phyloP scores from a whole-genome alignment of 306 rosid genomes.

The Sicyos edulis region DNA sequence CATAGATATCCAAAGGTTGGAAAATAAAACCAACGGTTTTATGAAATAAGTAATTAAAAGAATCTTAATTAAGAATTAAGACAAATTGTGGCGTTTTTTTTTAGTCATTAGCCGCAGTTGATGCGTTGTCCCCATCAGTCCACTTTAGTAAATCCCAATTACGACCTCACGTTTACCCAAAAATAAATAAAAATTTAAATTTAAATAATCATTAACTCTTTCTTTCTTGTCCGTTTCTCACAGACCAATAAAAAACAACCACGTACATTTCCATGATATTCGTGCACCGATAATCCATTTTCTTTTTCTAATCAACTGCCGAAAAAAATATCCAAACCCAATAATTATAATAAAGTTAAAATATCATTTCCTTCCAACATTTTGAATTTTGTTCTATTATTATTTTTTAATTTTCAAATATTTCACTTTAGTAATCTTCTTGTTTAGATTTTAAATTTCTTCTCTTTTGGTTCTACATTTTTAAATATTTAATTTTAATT shows the following conservation, averaged over 20 bases:
- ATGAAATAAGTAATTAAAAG: neutral
- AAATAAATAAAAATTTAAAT: neutral
- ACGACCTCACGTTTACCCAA: constrained; percentile 20
- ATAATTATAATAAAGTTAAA: neutral
- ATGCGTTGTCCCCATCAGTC: constrained; percentile 21
- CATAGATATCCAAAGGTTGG: too few relatives aligned
- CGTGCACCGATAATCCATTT: constrained; percentile 1
- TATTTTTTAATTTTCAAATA: too few relatives aligned
- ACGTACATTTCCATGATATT: constrained; percentile 1
- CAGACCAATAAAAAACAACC: constrained; percentile 14
- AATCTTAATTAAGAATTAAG: neutral
- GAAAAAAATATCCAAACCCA: neutral
- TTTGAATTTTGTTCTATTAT: too few relatives aligned
- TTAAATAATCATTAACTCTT: neutral
- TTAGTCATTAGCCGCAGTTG: constrained; percentile 7
- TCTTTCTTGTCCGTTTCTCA: constrained; percentile 13
- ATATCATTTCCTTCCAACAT: too few relatives aligned
- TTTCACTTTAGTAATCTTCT: too few relatives aligned
- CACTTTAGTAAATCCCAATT: constrained; percentile 22
- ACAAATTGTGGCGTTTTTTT: neutral
- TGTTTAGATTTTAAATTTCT: too few relatives aligned
- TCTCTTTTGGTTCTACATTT: too few relatives aligned
- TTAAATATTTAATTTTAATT: too few relatives aligned
- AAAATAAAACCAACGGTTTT: neutral
- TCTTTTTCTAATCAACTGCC: neutral